phyloP scores from a whole-genome alignment of 305 asterid species.

The Solanum hybrid region DNA sequence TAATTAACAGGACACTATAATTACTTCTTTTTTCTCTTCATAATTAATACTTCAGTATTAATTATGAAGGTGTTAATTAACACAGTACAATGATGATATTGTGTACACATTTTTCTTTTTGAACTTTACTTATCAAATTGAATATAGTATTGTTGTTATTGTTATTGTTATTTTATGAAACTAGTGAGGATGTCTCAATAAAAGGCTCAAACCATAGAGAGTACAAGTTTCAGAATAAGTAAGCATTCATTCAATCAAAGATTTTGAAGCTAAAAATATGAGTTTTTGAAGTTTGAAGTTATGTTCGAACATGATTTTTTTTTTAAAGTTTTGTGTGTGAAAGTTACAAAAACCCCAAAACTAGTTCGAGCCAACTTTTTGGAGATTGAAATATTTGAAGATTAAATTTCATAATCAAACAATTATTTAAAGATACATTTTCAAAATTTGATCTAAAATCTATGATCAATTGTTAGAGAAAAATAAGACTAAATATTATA shows the following conservation, averaged over 20 bases:
- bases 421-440: not conserved
- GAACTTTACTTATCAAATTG: not conserved
- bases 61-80: not conserved
- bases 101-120: not conserved
- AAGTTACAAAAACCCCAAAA: not conserved
- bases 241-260: not conserved
- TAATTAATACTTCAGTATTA: not conserved
- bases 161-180: not conserved
- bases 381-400: not conserved
- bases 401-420: not conserved
- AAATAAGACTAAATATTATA: not conserved
- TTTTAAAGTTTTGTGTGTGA: not conserved
- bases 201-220: not conserved
- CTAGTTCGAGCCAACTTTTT: not conserved
- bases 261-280: not conserved
- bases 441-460: too few relatives aligned
- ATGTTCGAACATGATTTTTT: not conserved
- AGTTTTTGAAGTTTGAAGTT: not conserved
- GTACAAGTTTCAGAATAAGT: not conserved
- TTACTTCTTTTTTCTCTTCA: not conserved
- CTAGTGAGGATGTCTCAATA: not conserved
- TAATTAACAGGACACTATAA: not conserved
- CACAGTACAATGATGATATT: not conserved
- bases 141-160: not conserved
- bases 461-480: not conserved